Conservation (phyloP, 176 grass and related monocot species). For the Oryza brachyantha region DNA sequence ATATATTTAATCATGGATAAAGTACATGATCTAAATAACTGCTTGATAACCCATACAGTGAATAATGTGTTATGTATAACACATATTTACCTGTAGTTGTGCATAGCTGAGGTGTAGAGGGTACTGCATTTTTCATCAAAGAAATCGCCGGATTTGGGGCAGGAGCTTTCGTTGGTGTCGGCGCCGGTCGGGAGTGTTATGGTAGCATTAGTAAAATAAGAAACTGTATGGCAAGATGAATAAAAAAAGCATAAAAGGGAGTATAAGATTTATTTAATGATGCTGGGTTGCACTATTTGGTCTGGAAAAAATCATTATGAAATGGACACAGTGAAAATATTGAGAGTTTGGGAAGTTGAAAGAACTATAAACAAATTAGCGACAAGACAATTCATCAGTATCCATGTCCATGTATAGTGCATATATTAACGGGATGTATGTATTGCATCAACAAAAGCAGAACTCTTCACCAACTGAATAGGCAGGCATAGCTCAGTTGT, state of each 20-base stretch:
- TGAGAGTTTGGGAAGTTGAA: neutral
- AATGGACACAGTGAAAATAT: neutral
- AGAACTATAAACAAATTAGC: neutral
- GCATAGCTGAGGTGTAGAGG: too few relatives aligned
- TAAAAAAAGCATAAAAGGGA: neutral
- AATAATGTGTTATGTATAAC: too few relatives aligned
- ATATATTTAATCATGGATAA: too few relatives aligned
- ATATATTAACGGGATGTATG: conserved; percentile 12
- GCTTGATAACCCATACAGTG: too few relatives aligned
- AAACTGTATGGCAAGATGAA: conserved; percentile 6
- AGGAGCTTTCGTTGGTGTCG: too few relatives aligned
- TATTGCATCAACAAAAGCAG: neutral
- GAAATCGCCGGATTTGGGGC: too few relatives aligned
- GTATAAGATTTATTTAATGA: neutral
- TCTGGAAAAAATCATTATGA: neutral
- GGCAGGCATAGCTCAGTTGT: neutral
- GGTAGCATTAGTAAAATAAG: conserved; percentile 24
- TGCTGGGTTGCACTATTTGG: neutral
- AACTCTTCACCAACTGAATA: neutral
- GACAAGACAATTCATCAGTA: neutral
- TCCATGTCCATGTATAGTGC: neutral
- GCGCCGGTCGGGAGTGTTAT: too few relatives aligned
- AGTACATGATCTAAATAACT: too few relatives aligned
- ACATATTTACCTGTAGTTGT: too few relatives aligned
- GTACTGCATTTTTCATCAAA: too few relatives aligned